These are phyloP conservation scores for Knufia petricola DNA, from an alignment of 2,329 filamentous ascomycete species.

Conservation along the genomic window DNA sequence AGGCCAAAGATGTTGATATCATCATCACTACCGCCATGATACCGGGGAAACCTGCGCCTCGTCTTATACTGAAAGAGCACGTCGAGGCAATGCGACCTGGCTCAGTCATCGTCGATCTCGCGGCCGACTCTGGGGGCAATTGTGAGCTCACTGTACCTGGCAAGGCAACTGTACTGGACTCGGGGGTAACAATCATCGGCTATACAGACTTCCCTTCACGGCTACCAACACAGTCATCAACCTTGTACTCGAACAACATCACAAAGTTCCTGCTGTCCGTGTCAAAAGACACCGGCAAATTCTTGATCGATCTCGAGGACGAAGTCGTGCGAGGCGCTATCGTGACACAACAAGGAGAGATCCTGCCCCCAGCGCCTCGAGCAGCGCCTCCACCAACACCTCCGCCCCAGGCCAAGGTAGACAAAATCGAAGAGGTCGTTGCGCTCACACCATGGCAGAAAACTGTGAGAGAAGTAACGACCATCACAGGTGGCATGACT, in stretches of 20 bases:
- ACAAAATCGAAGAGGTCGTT: slow-evolving; percentile 46
- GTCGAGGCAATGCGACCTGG: slow-evolving; percentile 80
- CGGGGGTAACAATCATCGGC: slow-evolving; percentile 77
- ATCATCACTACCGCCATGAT: slow-evolving; percentile 90
- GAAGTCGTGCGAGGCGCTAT: slow-evolving; percentile 81
- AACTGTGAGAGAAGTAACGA: slow-evolving; percentile 62
- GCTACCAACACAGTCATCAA: slow-evolving; percentile 79
- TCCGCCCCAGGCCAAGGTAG: slow-evolving; percentile 39
- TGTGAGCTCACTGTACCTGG: slow-evolving; percentile 72
- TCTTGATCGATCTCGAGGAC: slow-evolving; percentile 69
- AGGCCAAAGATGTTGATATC: slow-evolving; percentile 80
- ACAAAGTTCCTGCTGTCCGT: slow-evolving; percentile 81
- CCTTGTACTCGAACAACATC: slow-evolving; percentile 87
- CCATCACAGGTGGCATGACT: slow-evolving; percentile 69
- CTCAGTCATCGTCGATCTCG: slow-evolving; percentile 78
- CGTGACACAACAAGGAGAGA: slow-evolving; percentile 66
- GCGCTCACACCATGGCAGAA: slow-evolving; percentile 75
- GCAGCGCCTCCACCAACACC: slow-evolving; percentile 49
- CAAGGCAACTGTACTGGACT: slow-evolving; percentile 59
- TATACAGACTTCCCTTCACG: slow-evolving; percentile 84
- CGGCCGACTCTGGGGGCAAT: slow-evolving; percentile 79
- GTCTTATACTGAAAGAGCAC: slow-evolving; percentile 72
- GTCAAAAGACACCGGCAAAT: slow-evolving; percentile 64
- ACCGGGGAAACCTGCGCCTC: slow-evolving; percentile 72
- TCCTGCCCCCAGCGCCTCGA: slow-evolving; percentile 66